These are phyloP conservation scores for Leishmania braziliensis DNA, from an alignment of 208 protist genomes.

Conservation along the genomic window DNA sequence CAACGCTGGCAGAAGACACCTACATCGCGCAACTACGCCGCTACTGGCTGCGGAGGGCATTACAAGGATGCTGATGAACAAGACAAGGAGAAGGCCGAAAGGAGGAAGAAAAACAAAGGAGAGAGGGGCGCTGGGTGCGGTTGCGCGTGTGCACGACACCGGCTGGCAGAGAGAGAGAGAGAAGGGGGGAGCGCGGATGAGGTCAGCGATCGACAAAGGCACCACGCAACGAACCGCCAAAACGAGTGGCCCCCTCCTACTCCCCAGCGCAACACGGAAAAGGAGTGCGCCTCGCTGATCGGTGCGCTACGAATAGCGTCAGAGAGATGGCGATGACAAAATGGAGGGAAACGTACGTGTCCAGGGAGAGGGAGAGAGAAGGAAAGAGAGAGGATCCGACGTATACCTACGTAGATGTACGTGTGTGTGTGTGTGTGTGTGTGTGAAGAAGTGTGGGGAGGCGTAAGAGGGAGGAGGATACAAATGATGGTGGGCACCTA, in stretches of 20 bases:
- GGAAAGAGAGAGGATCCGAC: not conserved
- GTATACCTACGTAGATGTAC: not conserved
- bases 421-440: not conserved
- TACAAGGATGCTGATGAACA: not conserved
- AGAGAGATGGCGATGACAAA: not conserved
- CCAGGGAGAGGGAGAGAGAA: not conserved
- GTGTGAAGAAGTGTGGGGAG: not conserved
- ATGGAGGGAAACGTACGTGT: not conserved
- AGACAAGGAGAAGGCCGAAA: slow-evolving; percentile 17
- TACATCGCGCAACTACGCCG: not conserved
- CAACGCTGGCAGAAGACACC: not conserved
- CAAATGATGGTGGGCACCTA: not conserved
- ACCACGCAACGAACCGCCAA: not conserved
- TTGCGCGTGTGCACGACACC: not conserved
- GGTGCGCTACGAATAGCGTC: not conserved
- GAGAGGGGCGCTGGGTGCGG: not conserved
- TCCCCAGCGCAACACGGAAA: not conserved
- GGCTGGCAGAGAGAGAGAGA: not conserved
- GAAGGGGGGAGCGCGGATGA: not conserved
- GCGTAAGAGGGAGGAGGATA: not conserved
- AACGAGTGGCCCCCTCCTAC: not conserved
- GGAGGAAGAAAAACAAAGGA: not conserved
- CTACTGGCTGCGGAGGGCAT: not conserved
- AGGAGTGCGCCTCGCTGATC: not conserved
- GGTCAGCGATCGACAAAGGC: not conserved